Percentiles rank a stretch among this genome's conserved stretches.
Evolutionary conservation across 257 asterid genomes (phyloP).

Genomic region (Ophiorrhiza pumila): DNA sequence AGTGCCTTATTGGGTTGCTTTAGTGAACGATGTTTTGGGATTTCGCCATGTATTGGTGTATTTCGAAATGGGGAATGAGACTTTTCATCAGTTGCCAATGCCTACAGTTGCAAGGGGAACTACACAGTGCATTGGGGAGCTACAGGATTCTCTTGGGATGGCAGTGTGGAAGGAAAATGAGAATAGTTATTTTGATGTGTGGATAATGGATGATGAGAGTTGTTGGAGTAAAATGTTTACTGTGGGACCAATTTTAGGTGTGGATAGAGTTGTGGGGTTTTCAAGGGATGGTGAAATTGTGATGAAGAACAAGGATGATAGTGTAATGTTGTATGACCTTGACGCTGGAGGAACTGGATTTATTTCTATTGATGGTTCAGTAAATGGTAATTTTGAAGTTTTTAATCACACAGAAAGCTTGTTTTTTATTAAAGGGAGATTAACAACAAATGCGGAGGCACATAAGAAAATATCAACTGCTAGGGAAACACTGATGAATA

Average conservation of each 20-base stretch:
- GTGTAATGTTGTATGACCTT: background rate
- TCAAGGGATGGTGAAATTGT: constrained; percentile 20
- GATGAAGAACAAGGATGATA: constrained; percentile 1
- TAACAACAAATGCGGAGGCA: background rate
- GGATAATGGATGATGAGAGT: constrained; percentile 18
- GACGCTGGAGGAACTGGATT: background rate
- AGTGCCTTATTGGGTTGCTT: constrained; percentile 13
- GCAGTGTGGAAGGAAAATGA: constrained; percentile 1
- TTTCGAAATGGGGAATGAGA: background rate
- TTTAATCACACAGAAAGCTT: background rate
- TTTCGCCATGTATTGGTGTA: background rate
- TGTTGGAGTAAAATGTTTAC: constrained; percentile 14
- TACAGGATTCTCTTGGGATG: constrained; percentile 10
- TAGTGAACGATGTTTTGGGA: background rate
- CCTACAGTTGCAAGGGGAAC: background rate
- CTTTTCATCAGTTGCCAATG: background rate
- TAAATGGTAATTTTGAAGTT: too few relatives aligned
- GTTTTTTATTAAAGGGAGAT: background rate
- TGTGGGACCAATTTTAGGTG: constrained; percentile 8
- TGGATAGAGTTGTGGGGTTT: constrained; percentile 6
- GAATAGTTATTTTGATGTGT: constrained; percentile 8
- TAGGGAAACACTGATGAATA: background rate
- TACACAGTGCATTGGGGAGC: constrained; percentile 5
- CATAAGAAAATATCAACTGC: background rate
- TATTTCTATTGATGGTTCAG: too few relatives aligned